Base-by-base conservation (phyloP, 441 rosid species). In the Rhodomyrtus psidioides region DNA sequence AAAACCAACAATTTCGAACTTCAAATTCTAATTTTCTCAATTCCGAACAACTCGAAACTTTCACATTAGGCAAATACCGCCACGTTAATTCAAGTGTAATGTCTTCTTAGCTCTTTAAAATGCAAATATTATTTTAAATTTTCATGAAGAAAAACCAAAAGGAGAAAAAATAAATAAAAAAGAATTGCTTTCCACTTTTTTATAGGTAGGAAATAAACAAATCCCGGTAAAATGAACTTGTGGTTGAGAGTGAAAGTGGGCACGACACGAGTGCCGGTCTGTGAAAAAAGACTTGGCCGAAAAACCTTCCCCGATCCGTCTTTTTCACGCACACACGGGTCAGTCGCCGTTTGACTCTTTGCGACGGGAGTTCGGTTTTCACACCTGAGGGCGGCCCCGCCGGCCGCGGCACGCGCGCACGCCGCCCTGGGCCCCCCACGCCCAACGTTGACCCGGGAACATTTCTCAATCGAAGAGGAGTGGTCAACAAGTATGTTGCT, bases 101-200 rank as follows among this genome's bases (percentile, higher is more conserved):
- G 12, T 70, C 39, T 0, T 12, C 28, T 1, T 0, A 14, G 0
- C 26, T 2, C n/a, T 10, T 39, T 21, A 70, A 70, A 39, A 21
- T 70, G 42, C 49, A 39, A 3, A 70, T 21, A 6, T 19, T 6
- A 5, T 70, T 70, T 10, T 39, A 39, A 5, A 34, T 70, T 70
- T 70, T 12, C 79, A 9, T 1, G 49, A 65, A 34, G 9, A 3
- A 10, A 30, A 58, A 51, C 15, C 12, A 15, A 51, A 51, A 15
- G 53, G 4, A 4, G 34, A 34, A 51, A 59, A 59, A n/a, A 59
- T 2, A 19, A 21, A 3, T 13, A 19, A 23, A 17, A 5, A 2
- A 4, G 76, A 34, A 10, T 70, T 70, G 79, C n/a, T 42, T 42
- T 24, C 12, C 46, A 21, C 46, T 34, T 65, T 70, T 70, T 70